Conservation (phyloP, 306 rosid genomes). For the Clitoria ternatea region DNA sequence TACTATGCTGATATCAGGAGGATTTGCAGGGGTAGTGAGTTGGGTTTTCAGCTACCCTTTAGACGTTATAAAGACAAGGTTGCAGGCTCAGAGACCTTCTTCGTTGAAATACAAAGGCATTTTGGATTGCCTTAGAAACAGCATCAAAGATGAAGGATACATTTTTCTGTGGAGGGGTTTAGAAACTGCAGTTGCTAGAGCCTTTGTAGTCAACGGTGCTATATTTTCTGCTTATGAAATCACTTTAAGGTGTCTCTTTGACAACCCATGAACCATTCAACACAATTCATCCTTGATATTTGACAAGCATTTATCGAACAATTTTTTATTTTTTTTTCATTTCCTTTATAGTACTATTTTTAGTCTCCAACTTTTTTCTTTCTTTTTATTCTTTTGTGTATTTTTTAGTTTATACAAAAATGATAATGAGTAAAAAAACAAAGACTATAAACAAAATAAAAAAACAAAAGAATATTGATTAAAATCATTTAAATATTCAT, state of each 20-base stretch:
- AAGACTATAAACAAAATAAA: too few species aligned
- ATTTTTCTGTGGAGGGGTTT: conserved; percentile 64
- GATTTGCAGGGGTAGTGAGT: conserved; percentile 80
- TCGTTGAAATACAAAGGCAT: conserved; percentile 53
- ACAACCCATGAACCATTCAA: conserved; percentile 33
- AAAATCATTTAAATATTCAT: too few species aligned
- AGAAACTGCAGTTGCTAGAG: conserved; percentile 71
- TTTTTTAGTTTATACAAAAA: too few species aligned
- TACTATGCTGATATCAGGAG: conserved; percentile 80
- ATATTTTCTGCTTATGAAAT: conserved; percentile 74
- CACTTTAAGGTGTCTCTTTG: conserved; percentile 49
- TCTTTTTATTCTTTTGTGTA: too few species aligned
- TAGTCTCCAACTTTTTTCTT: too few species aligned
- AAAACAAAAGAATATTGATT: too few species aligned
- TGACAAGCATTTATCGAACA: too few species aligned
- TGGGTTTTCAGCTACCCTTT: conserved; percentile 71
- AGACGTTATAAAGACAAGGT: conserved; percentile 76
- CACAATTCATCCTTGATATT: too few species aligned
- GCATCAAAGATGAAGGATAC: conserved; percentile 51
- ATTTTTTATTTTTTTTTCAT: too few species aligned
- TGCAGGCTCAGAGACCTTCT: conserved; percentile 61
- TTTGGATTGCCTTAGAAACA: conserved; percentile 55
- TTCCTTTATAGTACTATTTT: too few species aligned
- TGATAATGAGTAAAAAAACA: too few species aligned
- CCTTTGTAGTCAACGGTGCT: conserved; percentile 79